Conservation (phyloP, 306 rosid genomes). For the Cicer judaicum region DNA sequence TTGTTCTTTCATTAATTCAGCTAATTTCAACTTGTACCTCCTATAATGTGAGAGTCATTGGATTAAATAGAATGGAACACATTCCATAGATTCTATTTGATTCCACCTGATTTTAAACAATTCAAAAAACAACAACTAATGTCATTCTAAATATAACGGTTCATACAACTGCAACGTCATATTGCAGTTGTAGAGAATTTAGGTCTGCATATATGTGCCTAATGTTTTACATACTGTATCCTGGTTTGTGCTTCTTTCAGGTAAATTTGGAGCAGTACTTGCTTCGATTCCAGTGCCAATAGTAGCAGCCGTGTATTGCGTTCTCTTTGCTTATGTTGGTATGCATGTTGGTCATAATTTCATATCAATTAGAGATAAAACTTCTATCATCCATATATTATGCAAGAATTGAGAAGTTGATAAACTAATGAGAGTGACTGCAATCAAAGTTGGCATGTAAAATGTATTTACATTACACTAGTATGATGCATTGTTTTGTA, state of each 20-base stretch:
- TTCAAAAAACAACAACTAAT: not conserved
- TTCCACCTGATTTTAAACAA: not conserved
- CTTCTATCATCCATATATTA: not conserved
- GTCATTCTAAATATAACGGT: too few relatives aligned
- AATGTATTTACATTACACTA: conserved; percentile 15
- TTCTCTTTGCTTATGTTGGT: conserved; percentile 89
- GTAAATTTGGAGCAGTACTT: conserved; percentile 89
- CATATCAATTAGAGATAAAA: not conserved
- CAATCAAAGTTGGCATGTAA: conserved; percentile 29
- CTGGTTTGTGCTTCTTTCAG: conserved; percentile 52
- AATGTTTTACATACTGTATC: conserved; percentile 25
- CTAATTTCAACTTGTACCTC: too few relatives aligned
- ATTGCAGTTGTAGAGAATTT: too few relatives aligned
- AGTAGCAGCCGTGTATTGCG: conserved; percentile 79
- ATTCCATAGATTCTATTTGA: too few relatives aligned
- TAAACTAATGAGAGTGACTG: not conserved
- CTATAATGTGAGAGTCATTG: too few relatives aligned
- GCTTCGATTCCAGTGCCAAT: conserved; percentile 89
- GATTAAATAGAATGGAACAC: not conserved
- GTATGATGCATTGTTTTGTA: not conserved
- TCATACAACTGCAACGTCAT: too few relatives aligned
- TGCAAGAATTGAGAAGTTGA: not conserved
- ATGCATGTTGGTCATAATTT: conserved; percentile 27
- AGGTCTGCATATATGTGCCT: not conserved
- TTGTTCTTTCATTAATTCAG: not conserved